These are phyloP conservation scores for Colletotrichum sojae DNA, from an alignment of 2,329 filamentous ascomycete species.

Conservation along the genomic window DNA sequence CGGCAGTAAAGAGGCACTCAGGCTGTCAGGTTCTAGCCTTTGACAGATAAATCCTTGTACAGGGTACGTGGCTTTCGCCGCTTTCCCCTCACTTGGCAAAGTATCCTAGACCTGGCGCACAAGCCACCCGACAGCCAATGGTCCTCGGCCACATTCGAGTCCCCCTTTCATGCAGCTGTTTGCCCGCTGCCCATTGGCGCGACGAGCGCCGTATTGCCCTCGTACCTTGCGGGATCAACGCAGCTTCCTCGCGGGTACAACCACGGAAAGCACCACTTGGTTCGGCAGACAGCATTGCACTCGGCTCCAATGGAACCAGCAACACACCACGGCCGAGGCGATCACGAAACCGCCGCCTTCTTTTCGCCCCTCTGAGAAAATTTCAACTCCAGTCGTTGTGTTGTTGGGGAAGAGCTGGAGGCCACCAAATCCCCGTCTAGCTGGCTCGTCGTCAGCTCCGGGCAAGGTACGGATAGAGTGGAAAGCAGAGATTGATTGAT, in stretches of 20 bases:
- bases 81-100: background rate
- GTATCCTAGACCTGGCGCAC: conserved; percentile 30
- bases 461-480: background rate
- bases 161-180: conserved; percentile 16
- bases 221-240: background rate
- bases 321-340: background rate
- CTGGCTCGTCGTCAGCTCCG: background rate
- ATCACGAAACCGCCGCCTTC: background rate
- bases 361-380: conserved; percentile 15
- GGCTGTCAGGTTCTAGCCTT: background rate
- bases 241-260: conserved; percentile 23
- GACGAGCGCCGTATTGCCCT: conserved; percentile 1
- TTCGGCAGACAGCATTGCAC: conserved; percentile 10
- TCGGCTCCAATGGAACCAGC: conserved; percentile 19
- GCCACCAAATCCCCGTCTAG: conserved; percentile 12
- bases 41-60: background rate
- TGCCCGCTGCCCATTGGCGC: conserved; percentile 14
- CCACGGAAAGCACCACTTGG: conserved; percentile 10
- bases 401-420: background rate
- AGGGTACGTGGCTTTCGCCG: conserved; percentile 4
- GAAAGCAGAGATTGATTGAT: conserved; percentile 15
- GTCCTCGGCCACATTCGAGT: conserved; percentile 30
- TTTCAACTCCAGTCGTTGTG: background rate
- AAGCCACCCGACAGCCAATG: conserved; percentile 33
- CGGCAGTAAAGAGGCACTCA: no score